Percentiles rank a stretch among this genome's conserved stretches.
These are phyloP conservation scores for Russula compacta DNA, from an alignment of 768 basidiomycete species.

Conservation along the genomic window DNA sequence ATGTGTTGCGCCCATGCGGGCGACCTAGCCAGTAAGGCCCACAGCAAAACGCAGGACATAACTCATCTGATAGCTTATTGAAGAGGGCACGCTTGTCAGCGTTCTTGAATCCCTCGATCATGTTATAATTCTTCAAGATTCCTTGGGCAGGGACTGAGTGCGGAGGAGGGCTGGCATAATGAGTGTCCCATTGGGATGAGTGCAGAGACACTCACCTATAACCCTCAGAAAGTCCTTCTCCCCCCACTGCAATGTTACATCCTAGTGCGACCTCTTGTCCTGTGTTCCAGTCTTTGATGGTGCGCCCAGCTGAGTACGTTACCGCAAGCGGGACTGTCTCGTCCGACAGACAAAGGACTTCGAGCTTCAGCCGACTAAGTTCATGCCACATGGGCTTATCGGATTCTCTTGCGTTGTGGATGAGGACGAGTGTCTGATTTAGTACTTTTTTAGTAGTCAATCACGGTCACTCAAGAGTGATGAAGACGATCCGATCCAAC, in stretches of 20 bases:
- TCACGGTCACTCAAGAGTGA: too few relatives aligned
- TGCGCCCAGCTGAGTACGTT: constrained; percentile 61
- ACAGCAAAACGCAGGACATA: constrained; percentile 25
- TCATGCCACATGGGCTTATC: constrained; percentile 57
- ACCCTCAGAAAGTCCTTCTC: constrained; percentile 49
- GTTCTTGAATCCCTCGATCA: constrained; percentile 90
- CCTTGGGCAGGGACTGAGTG: constrained; percentile 51
- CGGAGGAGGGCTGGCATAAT: constrained; percentile 34
- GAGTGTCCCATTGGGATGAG: neutral
- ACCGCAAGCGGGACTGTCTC: constrained; percentile 54
- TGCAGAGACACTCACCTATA: constrained; percentile 32
- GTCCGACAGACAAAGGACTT: constrained; percentile 77
- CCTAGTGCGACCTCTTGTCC: constrained; percentile 65
- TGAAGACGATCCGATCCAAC: too few relatives aligned
- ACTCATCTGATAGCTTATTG: constrained; percentile 59
- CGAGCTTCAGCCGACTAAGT: constrained; percentile 83
- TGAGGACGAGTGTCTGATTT: too few relatives aligned
- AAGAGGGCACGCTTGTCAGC: constrained; percentile 86
- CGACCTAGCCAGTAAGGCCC: neutral
- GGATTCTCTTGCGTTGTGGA: too few relatives aligned
- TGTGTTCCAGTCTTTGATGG: constrained; percentile 68
- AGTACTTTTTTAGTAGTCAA: too few relatives aligned
- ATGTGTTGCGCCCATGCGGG: neutral
- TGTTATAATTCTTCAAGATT: constrained; percentile 89
- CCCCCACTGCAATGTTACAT: constrained; percentile 53